Conservation (phyloP, 1,284 basidiomycete genomes). For the Dichomitus squalens region DNA sequence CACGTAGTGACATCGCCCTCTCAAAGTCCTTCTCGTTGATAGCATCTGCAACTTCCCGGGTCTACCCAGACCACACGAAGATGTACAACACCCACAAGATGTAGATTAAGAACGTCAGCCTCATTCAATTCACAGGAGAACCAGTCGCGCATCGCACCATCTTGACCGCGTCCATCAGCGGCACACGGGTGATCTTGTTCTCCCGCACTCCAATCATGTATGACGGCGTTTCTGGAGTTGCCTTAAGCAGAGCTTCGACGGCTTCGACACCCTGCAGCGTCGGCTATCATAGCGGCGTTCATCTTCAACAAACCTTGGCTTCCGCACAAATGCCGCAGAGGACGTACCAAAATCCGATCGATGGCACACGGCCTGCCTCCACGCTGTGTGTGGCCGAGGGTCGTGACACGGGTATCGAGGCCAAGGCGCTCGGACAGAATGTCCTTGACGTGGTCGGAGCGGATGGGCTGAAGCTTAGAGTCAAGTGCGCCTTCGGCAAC, state of each 20-base stretch:
- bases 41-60: conserved; percentile 82
- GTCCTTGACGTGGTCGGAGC: conserved; percentile 87
- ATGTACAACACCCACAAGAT: not conserved
- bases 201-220: conserved; percentile 98
- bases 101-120: conserved; percentile 4
- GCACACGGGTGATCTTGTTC: conserved; percentile 93
- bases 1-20: conserved; percentile 86
- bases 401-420: conserved; percentile 97
- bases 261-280: conserved; percentile 96
- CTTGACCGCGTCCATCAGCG: conserved; percentile 91
- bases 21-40: conserved; percentile 87
- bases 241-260: conserved; percentile 87
- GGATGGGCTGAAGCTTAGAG: conserved; percentile 86
- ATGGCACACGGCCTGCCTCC: conserved; percentile 92
- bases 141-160: conserved; percentile 50
- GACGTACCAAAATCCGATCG: conserved; percentile 86
- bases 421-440: conserved; percentile 86
- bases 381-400: conserved; percentile 95
- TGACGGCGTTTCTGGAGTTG: conserved; percentile 88
- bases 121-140: not conserved
- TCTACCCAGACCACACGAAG: no score
- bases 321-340: not conserved
- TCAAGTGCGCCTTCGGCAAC: conserved; percentile 97
- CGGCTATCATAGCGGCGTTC: conserved; percentile 56
- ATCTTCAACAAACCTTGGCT: not conserved